Percentiles rank a stretch among this genome's conserved stretches.
These are phyloP conservation scores for Millerago galiae DNA, from an alignment of 805 yeast genomes.

Conservation along the genomic window DNA sequence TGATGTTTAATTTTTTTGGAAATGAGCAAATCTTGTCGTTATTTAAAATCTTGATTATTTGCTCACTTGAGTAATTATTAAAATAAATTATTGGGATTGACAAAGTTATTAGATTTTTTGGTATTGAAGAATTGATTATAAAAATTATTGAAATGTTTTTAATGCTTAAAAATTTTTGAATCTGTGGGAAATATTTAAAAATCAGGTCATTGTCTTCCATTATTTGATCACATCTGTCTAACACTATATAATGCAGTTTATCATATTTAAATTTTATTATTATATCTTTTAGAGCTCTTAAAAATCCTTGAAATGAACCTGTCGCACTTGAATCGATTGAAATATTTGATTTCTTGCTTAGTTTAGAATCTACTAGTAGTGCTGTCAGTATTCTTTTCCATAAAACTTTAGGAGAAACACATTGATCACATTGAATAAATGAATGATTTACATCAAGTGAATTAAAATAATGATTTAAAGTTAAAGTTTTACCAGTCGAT, in stretches of 20 bases:
- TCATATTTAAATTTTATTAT: constrained; percentile 5
- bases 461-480: constrained; percentile 9
- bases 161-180: constrained; percentile 15
- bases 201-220: constrained; percentile 19
- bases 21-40: constrained; percentile 7
- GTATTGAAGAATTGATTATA: constrained; percentile 12
- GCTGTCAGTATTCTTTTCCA: constrained; percentile 15
- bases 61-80: constrained; percentile 13
- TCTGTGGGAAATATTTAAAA: constrained; percentile 12
- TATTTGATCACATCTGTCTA: constrained; percentile 21
- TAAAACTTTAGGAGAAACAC: constrained; percentile 20
- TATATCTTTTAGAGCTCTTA: constrained; percentile 13
- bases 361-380: constrained; percentile 12
- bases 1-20: constrained; percentile 5
- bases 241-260: constrained; percentile 17
- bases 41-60: constrained; percentile 9
- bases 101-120: constrained; percentile 15
- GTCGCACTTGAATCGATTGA: constrained; percentile 10
- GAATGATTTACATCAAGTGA: constrained; percentile 9
- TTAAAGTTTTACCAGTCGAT: constrained; percentile 20
- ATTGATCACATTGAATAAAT: constrained; percentile 22
- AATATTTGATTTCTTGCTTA: constrained; percentile 1
- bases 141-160: constrained; percentile 17
- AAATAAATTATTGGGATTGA: constrained; percentile 16
- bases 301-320: constrained; percentile 18